Base-by-base conservation (phyloP, 2,329 filamentous ascomycete species). In the Neofusicoccum ribis region DNA sequence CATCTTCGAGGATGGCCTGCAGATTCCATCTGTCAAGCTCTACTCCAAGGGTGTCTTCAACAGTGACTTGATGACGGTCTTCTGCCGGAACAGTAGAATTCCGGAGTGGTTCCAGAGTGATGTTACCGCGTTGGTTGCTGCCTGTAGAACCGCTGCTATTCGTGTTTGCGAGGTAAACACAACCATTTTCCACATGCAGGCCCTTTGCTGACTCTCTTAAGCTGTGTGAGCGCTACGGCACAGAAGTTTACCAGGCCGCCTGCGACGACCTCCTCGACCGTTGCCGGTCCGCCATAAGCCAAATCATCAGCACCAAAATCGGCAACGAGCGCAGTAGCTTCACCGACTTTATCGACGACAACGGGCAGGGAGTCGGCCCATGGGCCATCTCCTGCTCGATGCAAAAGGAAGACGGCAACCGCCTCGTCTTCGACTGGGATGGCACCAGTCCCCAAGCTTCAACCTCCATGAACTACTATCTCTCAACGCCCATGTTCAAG, bases 301-400 rank as follows among this genome's bases (percentile, higher is more conserved):
- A 78, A 44, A 79, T 84, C 49, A 80, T 84, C 63, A 77, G 82
- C 23, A 75, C 75, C 0, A 78, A 82, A 14, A 80, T 84, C 12
- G 76, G 79, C 34, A 73, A 74, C n/a, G 69, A 81, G 49, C 74
- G 73, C 46, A 77, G 75, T 43, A 77, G 73, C 8, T 83, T 84
- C 65, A 82, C 81, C 1, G 82, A 83, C 68, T 83, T 82, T 68
- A 78, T 83, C 52, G 81, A 83, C 68, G 81, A 83, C 65, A 81
- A 83, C 62, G 81, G 80, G 1, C 78, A 81, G 52, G 79, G 77
- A 3, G 67, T 79, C 11, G 80, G 81, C 0, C 81, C 81, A 0
- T 83, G 80, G 71, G 81, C 79, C 0, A 73, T 84, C 7, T 78
- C 77, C 27, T 84, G 82, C 70, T 78, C 78, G 0, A 83, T 83